Evolutionary conservation across 2,329 filamentous ascomycete species (phyloP).

Genomic region (Apiospora pterosperma): DNA sequence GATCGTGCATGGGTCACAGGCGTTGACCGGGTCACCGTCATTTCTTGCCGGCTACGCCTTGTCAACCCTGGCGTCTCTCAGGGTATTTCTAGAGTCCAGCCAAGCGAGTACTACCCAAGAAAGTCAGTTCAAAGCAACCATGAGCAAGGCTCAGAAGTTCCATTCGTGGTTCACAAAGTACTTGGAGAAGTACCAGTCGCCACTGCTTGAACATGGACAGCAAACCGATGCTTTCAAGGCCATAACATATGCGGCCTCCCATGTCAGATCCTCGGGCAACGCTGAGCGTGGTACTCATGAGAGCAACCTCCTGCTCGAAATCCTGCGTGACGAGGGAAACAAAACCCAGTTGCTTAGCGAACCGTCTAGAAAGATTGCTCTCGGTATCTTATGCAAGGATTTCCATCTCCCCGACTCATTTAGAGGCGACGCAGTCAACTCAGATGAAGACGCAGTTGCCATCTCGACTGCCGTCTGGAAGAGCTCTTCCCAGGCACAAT

Average conservation of each 20-base stretch:
- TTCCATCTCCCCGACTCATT: conserved; percentile 62
- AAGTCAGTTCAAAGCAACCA: conserved; percentile 73
- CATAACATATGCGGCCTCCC: conserved; percentile 66
- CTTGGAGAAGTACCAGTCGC: conserved; percentile 59
- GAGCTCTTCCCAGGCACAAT: conserved; percentile 60
- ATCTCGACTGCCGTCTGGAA: conserved; percentile 71
- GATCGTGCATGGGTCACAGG: conserved; percentile 60
- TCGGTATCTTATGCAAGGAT: conserved; percentile 69
- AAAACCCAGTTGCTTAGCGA: conserved; percentile 64
- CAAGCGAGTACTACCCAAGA: conserved; percentile 82
- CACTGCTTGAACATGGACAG: conserved; percentile 43
- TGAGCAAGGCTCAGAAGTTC: conserved; percentile 72
- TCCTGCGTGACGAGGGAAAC: conserved; percentile 69
- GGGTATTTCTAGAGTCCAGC: conserved; percentile 69
- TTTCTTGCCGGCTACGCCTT: conserved; percentile 81
- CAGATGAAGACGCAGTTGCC: conserved; percentile 59
- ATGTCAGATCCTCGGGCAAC: conserved; percentile 66
- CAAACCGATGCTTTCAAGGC: conserved; percentile 58
- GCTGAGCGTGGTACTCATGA: conserved; percentile 69
- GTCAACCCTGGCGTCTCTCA: conserved; percentile 74
- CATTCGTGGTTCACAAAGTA: conserved; percentile 75
- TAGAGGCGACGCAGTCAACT: conserved; percentile 64
- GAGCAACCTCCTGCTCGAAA: conserved; percentile 72
- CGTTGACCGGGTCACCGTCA: conserved; percentile 63
- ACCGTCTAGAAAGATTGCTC: conserved; percentile 65